Base-by-base conservation (phyloP, 2,329 filamentous ascomycete genomes). In the Atkinsonella texensis region DNA sequence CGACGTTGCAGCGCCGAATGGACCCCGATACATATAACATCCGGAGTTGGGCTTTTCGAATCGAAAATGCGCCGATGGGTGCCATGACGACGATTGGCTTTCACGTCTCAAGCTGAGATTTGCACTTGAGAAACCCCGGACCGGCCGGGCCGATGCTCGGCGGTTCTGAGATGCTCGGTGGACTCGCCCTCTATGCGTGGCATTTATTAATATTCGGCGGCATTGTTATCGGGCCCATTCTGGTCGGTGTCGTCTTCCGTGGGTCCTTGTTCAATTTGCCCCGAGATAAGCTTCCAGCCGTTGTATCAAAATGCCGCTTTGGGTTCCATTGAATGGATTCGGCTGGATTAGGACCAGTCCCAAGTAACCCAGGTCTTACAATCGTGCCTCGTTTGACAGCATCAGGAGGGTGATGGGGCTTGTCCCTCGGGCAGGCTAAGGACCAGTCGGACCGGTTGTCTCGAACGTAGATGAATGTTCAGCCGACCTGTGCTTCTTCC, bases 131-230 rank as follows among this genome's bases (percentile, higher is more conserved):
- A 12, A 20, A 43, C 38, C 28, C 46, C 41, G 46, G 41, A n/a
- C 32, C 40, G 41, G 46, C 50, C 50, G 50, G 50, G 23, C 28
- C 48, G 31, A 52, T 54, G 20, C 48, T 54, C 53, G 53, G 53
- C 53, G 53, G 38, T 53, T 54, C 48, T 49, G 44, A 12, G 18
- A 18, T 39, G 32, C 23, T 39, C 33, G 45, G 40, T 47, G 18
- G 48, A 50, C 40, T 23, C 39, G 46, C 43, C 17, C 17, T n/a
- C 48, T 40, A 44, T 49, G 28, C 47, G 46, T 15, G 13, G 28
- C n/a, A 9, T 48, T 13, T 10, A 39, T 40, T 40, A 6, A 28
- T 28, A 48, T 39, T 48, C 46, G 46, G 46, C 46, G 46, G 32
- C 32, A 48, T 39, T 39, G 46, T 39, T 48, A 40, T 40, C 41